A percentile compares a stretch with the other conserved stretches of the same genome.
phyloP scores from a whole-genome alignment of 2,329 filamentous ascomycete genomes.

The Phyllosticta citrichinensis region DNA sequence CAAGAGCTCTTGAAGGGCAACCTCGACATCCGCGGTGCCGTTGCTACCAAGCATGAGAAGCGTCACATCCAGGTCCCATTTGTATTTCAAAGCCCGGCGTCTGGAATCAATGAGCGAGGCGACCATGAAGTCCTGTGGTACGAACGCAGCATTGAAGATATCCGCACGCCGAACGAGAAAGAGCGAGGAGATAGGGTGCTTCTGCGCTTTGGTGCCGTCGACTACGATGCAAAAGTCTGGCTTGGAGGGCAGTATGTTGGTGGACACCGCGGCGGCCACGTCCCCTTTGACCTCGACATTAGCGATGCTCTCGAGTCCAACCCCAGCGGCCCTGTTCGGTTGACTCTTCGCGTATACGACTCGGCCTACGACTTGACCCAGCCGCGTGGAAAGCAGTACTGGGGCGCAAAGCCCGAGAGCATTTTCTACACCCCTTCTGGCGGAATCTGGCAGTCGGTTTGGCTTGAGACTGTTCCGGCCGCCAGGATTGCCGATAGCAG shows the following conservation, averaged over 20 bases:
- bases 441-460: conserved; percentile 50
- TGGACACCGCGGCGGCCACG: conserved; percentile 49
- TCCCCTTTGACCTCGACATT: conserved; percentile 48
- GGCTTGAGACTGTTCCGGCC: conserved; percentile 46
- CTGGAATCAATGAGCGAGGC: conserved; percentile 50
- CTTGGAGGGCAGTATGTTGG: conserved; percentile 44
- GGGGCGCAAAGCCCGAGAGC: conserved; percentile 50
- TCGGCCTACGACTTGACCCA: conserved; percentile 55
- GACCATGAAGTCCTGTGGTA: conserved; percentile 62
- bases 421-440: conserved; percentile 51
- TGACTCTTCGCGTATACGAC: conserved; percentile 52
- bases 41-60: conserved; percentile 31
- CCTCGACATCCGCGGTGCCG: conserved; percentile 22
- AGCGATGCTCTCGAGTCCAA: conserved; percentile 33
- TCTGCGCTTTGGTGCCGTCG: conserved; percentile 50
- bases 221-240: conserved; percentile 52
- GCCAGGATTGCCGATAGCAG: conserved; percentile 46
- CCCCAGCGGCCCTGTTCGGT: conserved; percentile 14
- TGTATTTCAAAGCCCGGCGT: conserved; percentile 55
- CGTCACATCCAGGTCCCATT: conserved; percentile 53
- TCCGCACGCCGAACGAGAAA: conserved; percentile 36
- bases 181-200: conserved; percentile 33
- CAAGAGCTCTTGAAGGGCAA: conserved; percentile 40
- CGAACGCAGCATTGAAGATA: conserved; percentile 42
- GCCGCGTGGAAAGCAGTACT: conserved; percentile 59